phyloP scores from a whole-genome alignment of 257 asterid species.

The Solanum microdontum region DNA sequence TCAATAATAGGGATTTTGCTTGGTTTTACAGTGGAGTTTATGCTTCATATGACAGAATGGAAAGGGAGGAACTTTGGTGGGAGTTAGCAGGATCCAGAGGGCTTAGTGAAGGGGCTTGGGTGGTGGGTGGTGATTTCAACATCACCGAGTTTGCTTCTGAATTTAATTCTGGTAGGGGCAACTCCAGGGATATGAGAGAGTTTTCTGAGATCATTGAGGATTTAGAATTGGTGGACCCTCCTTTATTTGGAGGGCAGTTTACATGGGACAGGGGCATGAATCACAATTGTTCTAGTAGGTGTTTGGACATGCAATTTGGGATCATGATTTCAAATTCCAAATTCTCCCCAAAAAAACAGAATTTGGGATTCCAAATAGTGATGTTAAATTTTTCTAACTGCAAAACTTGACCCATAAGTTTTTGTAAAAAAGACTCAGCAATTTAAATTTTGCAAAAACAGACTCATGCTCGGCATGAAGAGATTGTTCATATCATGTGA shows the following conservation, averaged over 20 bases:
- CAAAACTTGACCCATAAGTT: neutral
- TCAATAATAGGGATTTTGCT: neutral
- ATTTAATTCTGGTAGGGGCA: neutral
- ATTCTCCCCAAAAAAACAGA: neutral
- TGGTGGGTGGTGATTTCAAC: neutral
- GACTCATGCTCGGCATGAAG: neutral
- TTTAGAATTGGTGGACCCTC: neutral
- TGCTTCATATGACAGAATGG: neutral
- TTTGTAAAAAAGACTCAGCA: neutral
- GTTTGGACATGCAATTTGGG: neutral
- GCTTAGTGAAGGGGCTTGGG: neutral
- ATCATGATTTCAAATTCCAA: neutral
- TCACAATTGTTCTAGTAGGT: neutral
- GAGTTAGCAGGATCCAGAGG: neutral
- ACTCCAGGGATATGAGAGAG: neutral
- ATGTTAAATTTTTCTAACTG: neutral
- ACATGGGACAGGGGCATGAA: neutral
- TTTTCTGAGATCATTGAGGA: neutral
- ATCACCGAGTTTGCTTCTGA: neutral
- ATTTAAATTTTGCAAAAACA: neutral
- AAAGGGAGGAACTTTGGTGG: neutral
- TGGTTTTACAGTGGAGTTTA: neutral
- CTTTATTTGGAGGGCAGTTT: neutral
- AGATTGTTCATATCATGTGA: neutral
- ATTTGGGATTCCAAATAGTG: neutral